Conservation (phyloP, 2,329 filamentous ascomycete genomes). For the Capronia epimyces region DNA sequence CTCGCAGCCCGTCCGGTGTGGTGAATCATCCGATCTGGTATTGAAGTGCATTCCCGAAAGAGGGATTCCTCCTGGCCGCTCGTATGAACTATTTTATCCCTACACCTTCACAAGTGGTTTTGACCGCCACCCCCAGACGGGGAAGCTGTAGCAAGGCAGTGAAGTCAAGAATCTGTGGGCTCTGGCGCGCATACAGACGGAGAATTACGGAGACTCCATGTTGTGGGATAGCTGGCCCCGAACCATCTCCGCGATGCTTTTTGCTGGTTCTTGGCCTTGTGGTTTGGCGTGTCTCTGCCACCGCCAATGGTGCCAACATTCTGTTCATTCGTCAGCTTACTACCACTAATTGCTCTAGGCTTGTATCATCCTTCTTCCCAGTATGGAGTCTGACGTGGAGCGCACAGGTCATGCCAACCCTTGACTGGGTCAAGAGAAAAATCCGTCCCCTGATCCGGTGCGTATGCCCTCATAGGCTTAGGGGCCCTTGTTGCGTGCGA, state of each 20-base stretch:
- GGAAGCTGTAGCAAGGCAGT: background rate
- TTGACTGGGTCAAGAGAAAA: conserved; percentile 7
- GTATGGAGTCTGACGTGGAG: conserved; percentile 10
- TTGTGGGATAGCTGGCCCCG: conserved; percentile 7
- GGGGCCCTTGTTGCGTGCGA: background rate
- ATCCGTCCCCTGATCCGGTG: conserved; percentile 11
- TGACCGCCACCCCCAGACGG: background rate
- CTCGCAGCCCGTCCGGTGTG: too few relatives aligned
- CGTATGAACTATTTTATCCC: too few relatives aligned
- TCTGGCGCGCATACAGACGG: conserved; percentile 8
- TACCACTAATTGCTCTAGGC: background rate
- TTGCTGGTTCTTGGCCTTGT: background rate
- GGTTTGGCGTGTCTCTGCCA: background rate
- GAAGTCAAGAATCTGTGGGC: background rate
- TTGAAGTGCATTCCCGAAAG: too few relatives aligned
- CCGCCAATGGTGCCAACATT: background rate
- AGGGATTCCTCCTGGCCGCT: too few relatives aligned
- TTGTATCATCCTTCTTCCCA: conserved; percentile 6
- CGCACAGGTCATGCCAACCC: background rate
- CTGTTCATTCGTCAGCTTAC: conserved; percentile 22
- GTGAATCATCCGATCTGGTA: too few relatives aligned
- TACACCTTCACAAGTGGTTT: too few relatives aligned
- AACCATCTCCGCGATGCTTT: conserved; percentile 17
- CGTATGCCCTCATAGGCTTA: conserved; percentile 1
- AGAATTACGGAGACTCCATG: conserved; percentile 23